A percentile compares a stretch with the other conserved stretches of the same genome.
These are phyloP conservation scores for Thraustochytrium sp. DNA, from an alignment of 352 stramenopile species.

Conservation along the genomic window DNA sequence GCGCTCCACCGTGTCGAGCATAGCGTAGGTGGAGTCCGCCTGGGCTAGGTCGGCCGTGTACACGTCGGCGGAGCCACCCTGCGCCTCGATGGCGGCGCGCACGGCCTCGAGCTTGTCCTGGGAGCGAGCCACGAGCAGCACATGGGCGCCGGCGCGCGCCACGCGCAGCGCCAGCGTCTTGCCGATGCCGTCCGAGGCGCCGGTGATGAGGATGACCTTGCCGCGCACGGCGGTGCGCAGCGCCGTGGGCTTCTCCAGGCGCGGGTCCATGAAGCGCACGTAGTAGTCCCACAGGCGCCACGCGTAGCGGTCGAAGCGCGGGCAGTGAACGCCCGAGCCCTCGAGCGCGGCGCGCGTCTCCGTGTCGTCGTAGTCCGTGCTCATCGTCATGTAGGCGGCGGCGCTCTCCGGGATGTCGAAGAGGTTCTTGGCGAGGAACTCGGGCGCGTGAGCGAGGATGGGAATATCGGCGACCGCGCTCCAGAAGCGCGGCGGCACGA, in stretches of 20 bases:
- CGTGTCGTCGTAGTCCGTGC: neutral
- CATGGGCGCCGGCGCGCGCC: neutral
- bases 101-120: neutral
- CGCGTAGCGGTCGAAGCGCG: neutral
- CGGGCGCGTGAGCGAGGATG: neutral
- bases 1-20: neutral
- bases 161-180: neutral
- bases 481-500: neutral
- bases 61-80: neutral
- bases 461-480: neutral
- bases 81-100: neutral
- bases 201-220: constrained; percentile 11
- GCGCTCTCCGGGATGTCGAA: constrained; percentile 1
- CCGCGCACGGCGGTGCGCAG: neutral
- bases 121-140: neutral
- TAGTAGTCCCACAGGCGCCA: constrained; percentile 31
- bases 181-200: constrained; percentile 7
- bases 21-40: neutral
- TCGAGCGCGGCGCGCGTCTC: constrained; percentile 1
- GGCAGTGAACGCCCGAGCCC: constrained; percentile 1
- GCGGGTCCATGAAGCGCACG: neutral
- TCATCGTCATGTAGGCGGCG: neutral
- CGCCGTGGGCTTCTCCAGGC: neutral
- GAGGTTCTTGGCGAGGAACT: constrained; percentile 29
- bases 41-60: neutral